A percentile compares a stretch with the other conserved stretches of the same genome.
Evolutionary conservation across 164 flowering plant genomes (phyloP).

Genomic region (Buxus sempervirens): DNA sequence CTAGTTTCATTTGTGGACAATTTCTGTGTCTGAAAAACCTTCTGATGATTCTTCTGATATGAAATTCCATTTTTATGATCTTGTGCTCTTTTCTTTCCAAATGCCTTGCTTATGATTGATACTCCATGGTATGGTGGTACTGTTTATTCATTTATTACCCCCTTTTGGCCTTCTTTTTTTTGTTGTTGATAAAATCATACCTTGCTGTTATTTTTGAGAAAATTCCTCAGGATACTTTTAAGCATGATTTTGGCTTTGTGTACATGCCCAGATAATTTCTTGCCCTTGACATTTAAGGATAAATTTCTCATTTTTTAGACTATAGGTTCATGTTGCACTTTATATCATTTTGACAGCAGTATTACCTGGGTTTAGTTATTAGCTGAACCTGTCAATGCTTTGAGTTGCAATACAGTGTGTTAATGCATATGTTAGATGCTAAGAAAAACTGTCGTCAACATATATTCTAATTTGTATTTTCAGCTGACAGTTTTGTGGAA

Average conservation of each 20-base stretch:
- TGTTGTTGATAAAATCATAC: no score
- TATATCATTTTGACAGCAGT: not conserved
- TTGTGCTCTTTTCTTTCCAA: no score
- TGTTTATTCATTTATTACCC: no score
- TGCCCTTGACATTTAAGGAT: not conserved
- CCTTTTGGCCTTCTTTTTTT: no score
- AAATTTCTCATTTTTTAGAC: not conserved
- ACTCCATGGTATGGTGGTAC: no score
- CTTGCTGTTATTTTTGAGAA: no score
- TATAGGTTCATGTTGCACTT: not conserved
- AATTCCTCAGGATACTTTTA: not conserved
- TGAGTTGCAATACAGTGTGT: not conserved
- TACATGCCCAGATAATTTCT: not conserved
- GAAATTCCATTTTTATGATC: no score
- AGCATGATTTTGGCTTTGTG: not conserved
- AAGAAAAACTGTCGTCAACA: slow-evolving; percentile 8
- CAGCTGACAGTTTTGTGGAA: slow-evolving; percentile 97
- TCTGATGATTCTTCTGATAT: no score
- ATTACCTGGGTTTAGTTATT: not conserved
- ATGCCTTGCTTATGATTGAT: no score
- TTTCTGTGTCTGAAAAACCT: no score
- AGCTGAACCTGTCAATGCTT: not conserved
- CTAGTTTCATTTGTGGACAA: no score
- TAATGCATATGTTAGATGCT: not conserved
- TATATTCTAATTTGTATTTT: slow-evolving; percentile 52